These are phyloP conservation scores for Pelargonium citronellum DNA, from an alignment of 441 rosid species.

Conservation along the genomic window DNA sequence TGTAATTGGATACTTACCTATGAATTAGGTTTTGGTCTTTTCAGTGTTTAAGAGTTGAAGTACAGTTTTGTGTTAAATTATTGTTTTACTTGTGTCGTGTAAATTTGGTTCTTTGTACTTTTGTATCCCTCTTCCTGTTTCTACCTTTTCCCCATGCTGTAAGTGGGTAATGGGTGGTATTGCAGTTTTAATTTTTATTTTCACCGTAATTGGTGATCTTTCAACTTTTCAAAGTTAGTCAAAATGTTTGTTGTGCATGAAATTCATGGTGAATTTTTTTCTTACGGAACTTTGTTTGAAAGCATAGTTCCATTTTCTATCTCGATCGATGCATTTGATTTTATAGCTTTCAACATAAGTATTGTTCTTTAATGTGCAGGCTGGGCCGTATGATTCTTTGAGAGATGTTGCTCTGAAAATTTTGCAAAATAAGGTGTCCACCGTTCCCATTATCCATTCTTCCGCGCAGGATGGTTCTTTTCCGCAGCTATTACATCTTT, in stretches of 20 bases:
- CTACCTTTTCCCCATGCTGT: not conserved
- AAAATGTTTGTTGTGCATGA: too few species aligned
- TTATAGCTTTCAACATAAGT: not conserved
- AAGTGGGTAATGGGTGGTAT: not conserved
- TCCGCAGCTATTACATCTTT: constrained; percentile 58
- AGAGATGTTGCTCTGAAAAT: constrained; percentile 49
- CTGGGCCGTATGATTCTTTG: constrained; percentile 51
- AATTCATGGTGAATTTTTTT: too few species aligned
- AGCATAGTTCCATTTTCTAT: too few species aligned
- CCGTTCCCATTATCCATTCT: constrained; percentile 49
- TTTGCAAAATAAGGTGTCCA: constrained; percentile 46
- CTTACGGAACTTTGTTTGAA: too few species aligned
- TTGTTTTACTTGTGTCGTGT: not conserved
- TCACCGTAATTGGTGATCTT: not conserved
- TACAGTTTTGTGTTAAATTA: not conserved
- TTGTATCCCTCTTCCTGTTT: not conserved
- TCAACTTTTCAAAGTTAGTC: too few species aligned
- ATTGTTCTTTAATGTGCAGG: constrained; percentile 27
- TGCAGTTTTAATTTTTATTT: not conserved
- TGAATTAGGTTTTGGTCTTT: not conserved
- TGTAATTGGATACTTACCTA: not conserved
- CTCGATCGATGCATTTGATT: too few species aligned
- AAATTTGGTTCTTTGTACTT: not conserved
- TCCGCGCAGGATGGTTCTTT: constrained; percentile 46
- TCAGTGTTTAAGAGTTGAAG: not conserved